phyloP scores from a whole-genome alignment of 2,329 filamentous ascomycete species.

The Westerdykella aurantiaca region DNA sequence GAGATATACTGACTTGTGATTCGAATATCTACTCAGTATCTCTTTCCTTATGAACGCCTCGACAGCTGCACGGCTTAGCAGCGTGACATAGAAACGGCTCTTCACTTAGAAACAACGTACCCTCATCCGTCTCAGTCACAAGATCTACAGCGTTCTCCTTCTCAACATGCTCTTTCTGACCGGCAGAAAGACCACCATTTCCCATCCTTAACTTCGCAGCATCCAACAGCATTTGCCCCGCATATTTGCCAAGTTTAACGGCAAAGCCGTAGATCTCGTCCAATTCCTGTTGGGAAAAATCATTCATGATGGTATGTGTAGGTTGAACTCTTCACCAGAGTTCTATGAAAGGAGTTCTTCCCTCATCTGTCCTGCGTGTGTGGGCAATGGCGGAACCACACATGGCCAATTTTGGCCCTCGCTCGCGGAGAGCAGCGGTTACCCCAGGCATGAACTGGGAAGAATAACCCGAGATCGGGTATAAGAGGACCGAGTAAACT shows the following conservation, averaged over 20 bases:
- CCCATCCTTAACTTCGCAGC: conserved; percentile 54
- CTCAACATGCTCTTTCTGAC: conserved; percentile 48
- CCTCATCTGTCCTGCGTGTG: too few species aligned
- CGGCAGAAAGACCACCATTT: conserved; percentile 21
- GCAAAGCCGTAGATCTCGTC: conserved; percentile 60
- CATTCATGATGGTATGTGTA: too few species aligned
- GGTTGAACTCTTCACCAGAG: too few species aligned
- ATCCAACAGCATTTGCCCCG: conserved; percentile 61
- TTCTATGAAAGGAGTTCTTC: too few species aligned
- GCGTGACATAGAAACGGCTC: not conserved
- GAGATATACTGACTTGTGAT: conserved; percentile 54
- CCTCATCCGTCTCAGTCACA: conserved; percentile 70
- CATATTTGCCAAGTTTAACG: conserved; percentile 62
- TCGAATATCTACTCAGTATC: conserved; percentile 57
- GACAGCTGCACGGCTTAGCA: conserved; percentile 51
- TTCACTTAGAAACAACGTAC: conserved; percentile 35
- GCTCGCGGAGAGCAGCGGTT: too few species aligned
- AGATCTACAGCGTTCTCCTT: conserved; percentile 74
- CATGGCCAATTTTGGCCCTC: too few species aligned
- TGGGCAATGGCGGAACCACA: too few species aligned
- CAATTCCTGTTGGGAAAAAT: too few species aligned
- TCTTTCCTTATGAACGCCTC: conserved; percentile 62
- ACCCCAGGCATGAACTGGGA: too few species aligned
- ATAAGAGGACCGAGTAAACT: too few species aligned
- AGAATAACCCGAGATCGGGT: too few species aligned